A percentile compares a stretch with the other conserved stretches of the same genome.
phyloP scores from a whole-genome alignment of 805 yeast species.

The Barnettozyma pratensis region DNA sequence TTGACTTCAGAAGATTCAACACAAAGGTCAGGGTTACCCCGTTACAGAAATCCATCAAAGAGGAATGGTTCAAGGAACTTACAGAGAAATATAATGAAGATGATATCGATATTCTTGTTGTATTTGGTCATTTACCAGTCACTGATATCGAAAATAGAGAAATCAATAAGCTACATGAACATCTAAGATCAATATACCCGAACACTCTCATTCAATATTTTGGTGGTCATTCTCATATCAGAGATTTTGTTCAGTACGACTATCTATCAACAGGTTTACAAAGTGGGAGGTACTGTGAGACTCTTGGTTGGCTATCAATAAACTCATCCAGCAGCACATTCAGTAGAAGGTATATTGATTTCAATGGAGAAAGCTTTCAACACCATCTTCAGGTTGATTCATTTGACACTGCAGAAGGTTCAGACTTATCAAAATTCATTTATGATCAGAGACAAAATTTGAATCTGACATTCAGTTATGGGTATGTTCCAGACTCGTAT shows the following conservation, averaged over 20 bases:
- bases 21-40: conserved; percentile 59
- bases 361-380: conserved; percentile 65
- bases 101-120: conserved; percentile 57
- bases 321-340: conserved; percentile 33
- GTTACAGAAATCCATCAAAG: conserved; percentile 44
- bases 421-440: conserved; percentile 40
- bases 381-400: conserved; percentile 43
- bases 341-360: conserved; percentile 74
- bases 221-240: conserved; percentile 92
- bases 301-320: conserved; percentile 82
- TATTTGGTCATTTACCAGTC: conserved; percentile 80
- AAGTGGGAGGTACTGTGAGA: conserved; percentile 90
- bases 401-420: conserved; percentile 56
- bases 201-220: conserved; percentile 69
- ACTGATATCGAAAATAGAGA: conserved; percentile 31
- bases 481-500: conserved; percentile 63
- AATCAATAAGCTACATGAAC: conserved; percentile 30
- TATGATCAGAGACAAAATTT: conserved; percentile 39
- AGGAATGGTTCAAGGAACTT: conserved; percentile 61
- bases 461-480: conserved; percentile 50
- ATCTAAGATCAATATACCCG: conserved; percentile 57
- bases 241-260: conserved; percentile 77
- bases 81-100: conserved; percentile 29
- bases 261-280: conserved; percentile 69
- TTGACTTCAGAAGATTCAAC: conserved; percentile 65